Percentiles rank a stretch among this genome's conserved stretches.
Evolutionary conservation across 495 filamentous ascomycete species (phyloP).

Genomic region (Daldinia vernicosa): DNA sequence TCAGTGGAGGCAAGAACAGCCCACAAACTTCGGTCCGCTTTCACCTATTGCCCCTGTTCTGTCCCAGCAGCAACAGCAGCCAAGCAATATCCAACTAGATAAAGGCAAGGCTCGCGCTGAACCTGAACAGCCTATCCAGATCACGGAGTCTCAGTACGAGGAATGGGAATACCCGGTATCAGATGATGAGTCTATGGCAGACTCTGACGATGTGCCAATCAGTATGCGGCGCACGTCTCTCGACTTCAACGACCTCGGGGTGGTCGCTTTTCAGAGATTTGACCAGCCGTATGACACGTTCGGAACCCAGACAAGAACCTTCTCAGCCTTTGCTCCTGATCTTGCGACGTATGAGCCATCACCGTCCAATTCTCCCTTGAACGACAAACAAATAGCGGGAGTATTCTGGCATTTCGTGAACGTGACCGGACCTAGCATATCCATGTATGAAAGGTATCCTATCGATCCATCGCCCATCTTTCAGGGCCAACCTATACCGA

Average conservation of each 20-base stretch:
- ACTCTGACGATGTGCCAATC: constrained; percentile 38
- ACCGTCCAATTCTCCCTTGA: constrained; percentile 78
- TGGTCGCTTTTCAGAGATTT: constrained; percentile 48
- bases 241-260: constrained; percentile 53
- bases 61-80: constrained; percentile 17
- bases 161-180: constrained; percentile 58
- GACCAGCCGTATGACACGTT: constrained; percentile 47
- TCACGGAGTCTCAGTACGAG: constrained; percentile 4
- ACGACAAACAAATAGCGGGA: constrained; percentile 81
- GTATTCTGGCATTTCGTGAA: constrained; percentile 94
- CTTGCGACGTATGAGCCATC: constrained; percentile 81
- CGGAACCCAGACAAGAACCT: constrained; percentile 51
- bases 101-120: constrained; percentile 36
- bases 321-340: constrained; percentile 53
- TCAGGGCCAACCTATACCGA: constrained; percentile 68
- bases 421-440: constrained; percentile 86
- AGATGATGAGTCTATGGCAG: constrained; percentile 54
- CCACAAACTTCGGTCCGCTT: constrained; percentile 27
- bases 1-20: constrained; percentile 41
- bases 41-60: constrained; percentile 14
- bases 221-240: constrained; percentile 43
- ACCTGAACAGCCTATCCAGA: constrained; percentile 9
- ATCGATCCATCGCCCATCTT: constrained; percentile 79
- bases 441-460: constrained; percentile 85
- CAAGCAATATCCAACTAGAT: constrained; percentile 16